Evolutionary conservation across 176 grass and related monocot genomes (phyloP), one percentile per base, ranked within the genome.

Genomic region (Dactylis glomerata): DNA sequence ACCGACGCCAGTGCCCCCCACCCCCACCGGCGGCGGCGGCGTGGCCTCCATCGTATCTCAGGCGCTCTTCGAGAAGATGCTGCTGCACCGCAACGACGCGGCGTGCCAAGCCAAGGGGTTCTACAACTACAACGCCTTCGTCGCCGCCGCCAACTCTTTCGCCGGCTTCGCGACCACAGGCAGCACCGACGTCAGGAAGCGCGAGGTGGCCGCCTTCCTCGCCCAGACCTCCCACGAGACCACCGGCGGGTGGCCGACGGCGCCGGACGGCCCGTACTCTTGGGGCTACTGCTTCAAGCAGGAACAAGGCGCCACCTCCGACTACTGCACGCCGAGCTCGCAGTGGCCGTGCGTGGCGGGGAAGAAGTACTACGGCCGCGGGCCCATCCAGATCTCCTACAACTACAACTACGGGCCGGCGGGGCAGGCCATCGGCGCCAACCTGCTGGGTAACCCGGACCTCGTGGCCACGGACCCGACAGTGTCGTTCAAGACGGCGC

Each of bases 201-300:
- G 89, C 0, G 83, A 91, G 92, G 22, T 91, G 52, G 86, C 84
- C 0, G 89, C 92, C 10, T 94, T 94, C 87, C 76, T 92, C 58
- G 90, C 37, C 1, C 85, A 89, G 67, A 91, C 92, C n/a, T 91
- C 92, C n/a, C 92, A 94, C 78, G 86, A 89, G 86, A 94, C 86
- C 33, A 88, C 90, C 73, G 92, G 92, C 68, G 85, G 89, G 50
- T 87, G 89, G 92, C 0, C 65, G 0, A 28, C 24, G 1, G 86
- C 88, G 55, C 68, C 86, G 1, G 92, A 91, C 59, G 88, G 86
- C 0, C 79, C 62, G 16, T 86, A 86, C 40, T 12, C 83, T 1
- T 87, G 83, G 86, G 89, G 92, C 10, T 94, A 91, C 79, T 89
- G 83, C 58, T 81, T 42, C 40, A 68, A 86, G 27, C 32, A 82